Evolutionary conservation across 345 rosid species (phyloP), one percentile per base, ranked within the genome.

Genomic region (Barbarea vulgaris): DNA sequence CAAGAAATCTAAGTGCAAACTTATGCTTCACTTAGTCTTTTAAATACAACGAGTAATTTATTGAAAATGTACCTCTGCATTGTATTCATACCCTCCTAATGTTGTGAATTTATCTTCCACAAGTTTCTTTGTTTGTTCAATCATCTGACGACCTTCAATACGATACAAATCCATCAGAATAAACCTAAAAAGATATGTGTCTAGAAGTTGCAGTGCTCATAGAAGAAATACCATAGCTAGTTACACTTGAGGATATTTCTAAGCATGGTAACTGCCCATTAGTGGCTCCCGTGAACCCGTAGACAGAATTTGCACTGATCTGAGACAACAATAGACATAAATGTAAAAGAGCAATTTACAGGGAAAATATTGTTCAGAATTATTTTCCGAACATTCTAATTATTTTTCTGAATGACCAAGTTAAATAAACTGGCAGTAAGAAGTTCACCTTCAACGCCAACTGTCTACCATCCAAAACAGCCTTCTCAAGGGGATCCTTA

Each of bases 241-340:
- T 95, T 67, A 95, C 97, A 64, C 99, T 95, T 48, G 99, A 95
- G 33, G 99, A 95, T 81, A 95, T 95, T 85, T 90, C 97, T 31
- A 92, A 60, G 79, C 99, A 95, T 9, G 99, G 99, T 65, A 92
- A 86, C 81, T 92, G 97, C 80, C 86, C 97, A 81, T 86, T 75
- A 73, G 96, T 92, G 78, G 97, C 98, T 78, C 97, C 99, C 3
- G 99, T 95, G 82, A 95, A 95, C 64, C 99, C 99, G 74, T 92
- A 95, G 2, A 92, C 99, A 55, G 99, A 92, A 84, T 95, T 95
- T 58, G 98, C 99, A 82, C 98, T 92, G 73, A 95, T 62, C 98
- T 95, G 89, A 69, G 74, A 70, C 59, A 69, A 54, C 54, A 81
- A 50, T 46, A 55, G 11, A 36, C 24, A 22, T 25, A 52, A 57